Evolutionary conservation across 345 rosid species (phyloP), one percentile per base, ranked within the genome.

Genomic region (Rhizophora mangle): DNA sequence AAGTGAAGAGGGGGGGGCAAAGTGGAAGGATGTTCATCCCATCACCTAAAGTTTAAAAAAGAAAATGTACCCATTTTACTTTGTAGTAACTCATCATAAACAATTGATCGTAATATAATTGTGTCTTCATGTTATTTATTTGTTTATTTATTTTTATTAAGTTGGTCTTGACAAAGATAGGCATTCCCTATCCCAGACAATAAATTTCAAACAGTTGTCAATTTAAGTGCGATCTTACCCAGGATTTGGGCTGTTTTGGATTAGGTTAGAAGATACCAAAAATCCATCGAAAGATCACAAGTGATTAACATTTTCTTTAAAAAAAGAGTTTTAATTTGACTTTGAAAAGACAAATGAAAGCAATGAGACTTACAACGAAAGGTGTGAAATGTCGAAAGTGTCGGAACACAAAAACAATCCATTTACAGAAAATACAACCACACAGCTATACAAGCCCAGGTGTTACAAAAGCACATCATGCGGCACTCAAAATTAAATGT

Each of bases 21-120:
- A 90, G 89, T 89, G 96, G 96, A 89, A 85, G 97, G 75, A 89
- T 87, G 89, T 89, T 91, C 86, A 90, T 89, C 86, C 92, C 86
- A 86, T 85, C 92, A 82, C 79, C 78, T 86, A 87, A 78, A 89
- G 85, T 79, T 80, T 71, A 65, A 39, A 71, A 71, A 68, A 81
- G 34, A 77, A 55, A 55, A 29, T 47, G 46, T 13, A 47, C 69
- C 80, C 83, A 80, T 83, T 87, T 86, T 84, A 88, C 90, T 86
- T 82, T 83, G 60, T 36, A 34, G 55, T 71, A 32, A 49, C 80
- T 80, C 89, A 82, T 86, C 87, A 83, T 83, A 58, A 68, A 65
- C 77, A 79, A 63, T 88, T 84, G 71, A 84, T 88, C 78, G 84
- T 85, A 79, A 82, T 62, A 34, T 72, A 58, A 21, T 56, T 55